Percentiles rank a stretch among this genome's conserved stretches.
Evolutionary conservation across 768 basidiomycete species (phyloP).

Genomic region (Phylloporus arenicola): DNA sequence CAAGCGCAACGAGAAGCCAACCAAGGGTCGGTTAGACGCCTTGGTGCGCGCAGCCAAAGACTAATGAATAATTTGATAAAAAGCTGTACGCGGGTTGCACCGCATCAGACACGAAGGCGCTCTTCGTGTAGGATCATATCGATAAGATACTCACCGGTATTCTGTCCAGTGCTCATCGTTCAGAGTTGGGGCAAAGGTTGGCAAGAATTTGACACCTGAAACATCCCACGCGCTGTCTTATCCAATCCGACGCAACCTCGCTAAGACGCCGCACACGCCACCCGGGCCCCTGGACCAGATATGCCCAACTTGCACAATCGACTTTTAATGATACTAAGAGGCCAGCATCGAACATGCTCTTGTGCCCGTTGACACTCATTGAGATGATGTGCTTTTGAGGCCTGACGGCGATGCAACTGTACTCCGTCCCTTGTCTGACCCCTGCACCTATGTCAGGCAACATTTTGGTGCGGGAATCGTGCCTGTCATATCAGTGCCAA

Average conservation of each 20-base stretch:
- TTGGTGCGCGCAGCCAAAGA: background rate
- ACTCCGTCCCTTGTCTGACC: background rate
- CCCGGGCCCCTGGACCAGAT: no score
- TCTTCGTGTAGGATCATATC: background rate
- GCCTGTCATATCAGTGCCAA: background rate
- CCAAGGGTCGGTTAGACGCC: background rate
- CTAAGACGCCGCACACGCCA: background rate
- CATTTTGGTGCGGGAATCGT: background rate
- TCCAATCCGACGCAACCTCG: background rate
- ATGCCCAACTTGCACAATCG: background rate
- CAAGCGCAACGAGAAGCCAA: no score
- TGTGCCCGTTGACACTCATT: no score
- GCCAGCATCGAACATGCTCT: no score
- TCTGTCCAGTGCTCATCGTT: background rate
- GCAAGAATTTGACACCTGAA: background rate
- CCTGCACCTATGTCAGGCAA: background rate
- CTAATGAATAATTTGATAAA: background rate
- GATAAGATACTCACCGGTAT: background rate
- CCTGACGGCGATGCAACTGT: background rate
- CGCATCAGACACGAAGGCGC: background rate
- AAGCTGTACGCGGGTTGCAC: constrained; percentile 1
- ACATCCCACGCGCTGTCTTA: background rate
- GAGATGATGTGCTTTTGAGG: background rate
- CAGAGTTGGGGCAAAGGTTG: background rate
- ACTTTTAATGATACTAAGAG: no score